Evolutionary conservation across 768 basidiomycete species (phyloP), one percentile per base, ranked within the genome.

Genomic region (Tricholoma terreum): DNA sequence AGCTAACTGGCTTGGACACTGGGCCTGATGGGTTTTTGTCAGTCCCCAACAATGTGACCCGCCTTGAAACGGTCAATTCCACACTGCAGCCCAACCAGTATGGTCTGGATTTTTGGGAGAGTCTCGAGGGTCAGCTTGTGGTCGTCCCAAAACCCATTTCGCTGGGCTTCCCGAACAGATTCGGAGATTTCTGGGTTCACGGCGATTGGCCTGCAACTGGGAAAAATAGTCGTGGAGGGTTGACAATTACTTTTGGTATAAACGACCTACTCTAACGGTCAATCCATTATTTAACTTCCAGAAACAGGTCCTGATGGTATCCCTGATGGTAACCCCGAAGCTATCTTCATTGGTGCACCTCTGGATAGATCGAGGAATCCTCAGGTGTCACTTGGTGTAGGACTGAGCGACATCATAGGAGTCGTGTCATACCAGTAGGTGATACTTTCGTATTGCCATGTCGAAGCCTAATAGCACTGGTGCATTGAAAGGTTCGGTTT

Each of bases 51-150:
- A 85, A 85, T 60, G 67, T 71, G 14, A 80, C 74, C 48, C 75
- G 67, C 15, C 65, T 84, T 27, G 77, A 80, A 52, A 61, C 61
- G 1, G 71, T 75, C 4, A 81, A 86, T 59, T 70, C 76, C 6
- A 75, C 75, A 5, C 65, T 85, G 36, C 75, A 77, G 52, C 84
- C 84, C 1, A 73, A 78, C 24, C 67, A 73, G 43, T 85, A 73
- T 56, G 85, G 84, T 6, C 65, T 85, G 33, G 84, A 86, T 63
- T 86, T 87, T 63, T 87, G 84, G 84, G 77, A 82, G 63, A 83
- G 81, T 62, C 73, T 87, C 9, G 80, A 84, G 58, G 83, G 84
- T 2, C 78, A 81, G 61, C 70, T 86, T 3, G 84, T 87, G 21
- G 77, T 76, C 0, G 72, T 85, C 21, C 78, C 74, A 4, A 72